Evolutionary conservation across 805 yeast species (phyloP), one percentile per base, ranked within the genome.

Genomic region (Saturnispora sanitii): DNA sequence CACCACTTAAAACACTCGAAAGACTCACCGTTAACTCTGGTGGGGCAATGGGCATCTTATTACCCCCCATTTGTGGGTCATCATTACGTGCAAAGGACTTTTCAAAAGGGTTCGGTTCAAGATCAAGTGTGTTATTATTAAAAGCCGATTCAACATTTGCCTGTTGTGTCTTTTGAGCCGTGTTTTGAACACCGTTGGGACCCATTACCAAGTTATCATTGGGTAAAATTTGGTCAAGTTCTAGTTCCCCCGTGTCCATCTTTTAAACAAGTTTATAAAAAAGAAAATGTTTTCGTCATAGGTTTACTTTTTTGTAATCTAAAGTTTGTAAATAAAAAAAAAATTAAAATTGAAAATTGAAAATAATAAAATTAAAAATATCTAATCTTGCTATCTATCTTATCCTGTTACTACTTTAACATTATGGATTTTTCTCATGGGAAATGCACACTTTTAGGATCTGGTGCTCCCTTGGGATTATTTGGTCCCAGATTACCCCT

Each of bases 21-120:
- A 35, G 34, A 8, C 39, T 25, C 12, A 31, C 32, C 19, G 39
- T 18, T 4, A 25, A 21, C n/a, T 32, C 39, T 6, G 35, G 35
- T n/a, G 17, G 12, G 4, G 29, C n/a, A 7, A 15, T 12, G 13
- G 30, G 15, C 19, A n/a, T 23, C 22, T 17, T 16, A 20, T 21
- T n/a, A 4, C 11, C 19, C 19, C 29, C 29, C 28, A 8, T 22
- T 16, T 33, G 29, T 23, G 44, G 22, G 22, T 46, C 50, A 19
- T 53, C 45, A 38, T 44, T 48, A 29, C 50, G 54, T 6, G 60
- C 96, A 64, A 90, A 90, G 38, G 95, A 83, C 59, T 82, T 83
- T 60, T 90, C 98, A 57, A 90, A 90, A 4, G 96, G 96, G 54
- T 90, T 90, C 8, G 92, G 95, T 59, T 92, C 98, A 44, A 87